A percentile compares a stretch with the other conserved stretches of the same genome.
Evolutionary conservation across 768 basidiomycete species (phyloP).

Genomic region (Termitomyces sp.): DNA sequence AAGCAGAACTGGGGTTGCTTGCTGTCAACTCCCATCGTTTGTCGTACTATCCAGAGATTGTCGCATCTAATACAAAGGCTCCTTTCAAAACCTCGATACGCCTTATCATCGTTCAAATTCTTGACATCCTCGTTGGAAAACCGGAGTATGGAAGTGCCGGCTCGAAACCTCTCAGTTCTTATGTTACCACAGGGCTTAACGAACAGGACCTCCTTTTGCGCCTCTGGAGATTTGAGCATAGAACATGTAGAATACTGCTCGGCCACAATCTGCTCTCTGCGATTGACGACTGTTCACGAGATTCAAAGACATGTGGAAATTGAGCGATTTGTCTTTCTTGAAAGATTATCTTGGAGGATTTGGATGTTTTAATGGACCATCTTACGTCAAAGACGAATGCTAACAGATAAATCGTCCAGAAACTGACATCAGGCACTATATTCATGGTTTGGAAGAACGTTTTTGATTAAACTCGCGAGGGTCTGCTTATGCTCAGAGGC

Average conservation of each 20-base stretch:
- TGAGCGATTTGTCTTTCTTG: neutral
- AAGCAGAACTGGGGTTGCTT: constrained; percentile 10
- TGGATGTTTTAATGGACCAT: neutral
- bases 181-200: neutral
- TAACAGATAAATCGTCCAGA: too few species aligned
- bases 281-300: neutral
- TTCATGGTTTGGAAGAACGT: neutral
- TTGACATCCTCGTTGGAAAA: neutral
- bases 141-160: neutral
- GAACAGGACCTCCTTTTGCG: neutral
- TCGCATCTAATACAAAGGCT: constrained; percentile 1
- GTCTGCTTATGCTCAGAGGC: neutral
- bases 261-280: neutral
- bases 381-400: neutral
- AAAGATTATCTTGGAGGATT: neutral
- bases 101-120: constrained; percentile 7
- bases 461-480: neutral
- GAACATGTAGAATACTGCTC: constrained; percentile 7
- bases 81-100: constrained; percentile 5
- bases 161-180: constrained; percentile 6
- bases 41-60: constrained; percentile 14
- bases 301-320: neutral
- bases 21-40: constrained; percentile 17
- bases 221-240: constrained; percentile 4
- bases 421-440: too few species aligned